These are phyloP conservation scores for Arctostaphylos glauca DNA, from an alignment of 148 eudicot genomes.

Conservation along the genomic window DNA sequence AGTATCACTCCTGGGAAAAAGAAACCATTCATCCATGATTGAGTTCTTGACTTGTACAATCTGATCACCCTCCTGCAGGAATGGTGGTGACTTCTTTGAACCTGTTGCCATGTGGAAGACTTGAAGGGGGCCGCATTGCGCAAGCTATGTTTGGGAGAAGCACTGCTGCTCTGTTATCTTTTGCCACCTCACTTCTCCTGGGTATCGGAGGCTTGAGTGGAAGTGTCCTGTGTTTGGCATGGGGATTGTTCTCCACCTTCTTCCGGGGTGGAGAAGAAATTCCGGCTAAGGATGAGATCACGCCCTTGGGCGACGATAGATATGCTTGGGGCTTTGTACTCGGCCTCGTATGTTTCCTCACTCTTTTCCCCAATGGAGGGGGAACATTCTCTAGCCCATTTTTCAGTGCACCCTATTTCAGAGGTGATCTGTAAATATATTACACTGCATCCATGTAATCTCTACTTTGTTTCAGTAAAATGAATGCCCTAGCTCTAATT, in stretches of 20 bases:
- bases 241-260: slow-evolving; percentile 90
- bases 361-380: slow-evolving; percentile 90
- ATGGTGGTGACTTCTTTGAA: slow-evolving; percentile 95
- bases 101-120: slow-evolving; percentile 83
- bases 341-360: slow-evolving; percentile 75
- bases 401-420: slow-evolving; percentile 62
- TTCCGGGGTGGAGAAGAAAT: slow-evolving; percentile 92
- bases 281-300: slow-evolving; percentile 86
- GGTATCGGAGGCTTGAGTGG: slow-evolving; percentile 91
- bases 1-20: background rate
- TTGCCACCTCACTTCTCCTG: slow-evolving; percentile 62
- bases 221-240: slow-evolving; percentile 79
- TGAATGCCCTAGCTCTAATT: too few relatives aligned
- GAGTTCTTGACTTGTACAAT: background rate
- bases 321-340: slow-evolving; percentile 84
- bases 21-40: background rate
- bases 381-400: slow-evolving; percentile 78
- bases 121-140: slow-evolving; percentile 91
- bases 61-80: slow-evolving; percentile 34
- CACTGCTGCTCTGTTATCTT: slow-evolving; percentile 64
- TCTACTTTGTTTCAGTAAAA: background rate
- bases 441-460: background rate
- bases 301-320: slow-evolving; percentile 72
- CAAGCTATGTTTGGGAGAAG: slow-evolving; percentile 90
- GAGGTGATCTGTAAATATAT: slow-evolving; percentile 50